Conservation (phyloP, 129 eudicot genomes). For the Centrapalus pauciflorus region DNA sequence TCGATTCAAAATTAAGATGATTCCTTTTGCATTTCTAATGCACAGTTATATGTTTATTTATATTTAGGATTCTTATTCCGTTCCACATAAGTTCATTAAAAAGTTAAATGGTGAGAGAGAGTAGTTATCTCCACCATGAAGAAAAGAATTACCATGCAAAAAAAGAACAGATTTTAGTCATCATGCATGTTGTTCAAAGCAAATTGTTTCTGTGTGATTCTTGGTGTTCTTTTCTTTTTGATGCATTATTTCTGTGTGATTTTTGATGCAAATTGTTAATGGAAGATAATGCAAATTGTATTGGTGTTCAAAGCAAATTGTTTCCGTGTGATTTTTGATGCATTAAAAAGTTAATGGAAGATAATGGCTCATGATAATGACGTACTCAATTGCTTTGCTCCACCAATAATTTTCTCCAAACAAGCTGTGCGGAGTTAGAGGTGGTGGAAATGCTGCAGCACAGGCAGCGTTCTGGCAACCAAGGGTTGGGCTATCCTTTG, state of each 20-base stretch:
- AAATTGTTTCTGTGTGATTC: neutral
- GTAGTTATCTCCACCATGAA: neutral
- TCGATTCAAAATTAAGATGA: neutral
- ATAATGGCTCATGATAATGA: neutral
- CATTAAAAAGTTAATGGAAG: no score
- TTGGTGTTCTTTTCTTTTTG: neutral
- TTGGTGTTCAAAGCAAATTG: no score
- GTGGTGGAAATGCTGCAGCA: conserved; percentile 99
- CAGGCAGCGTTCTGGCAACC: conserved; percentile 94
- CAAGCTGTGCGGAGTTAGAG: conserved; percentile 94
- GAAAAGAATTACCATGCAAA: neutral
- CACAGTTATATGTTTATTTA: no score
- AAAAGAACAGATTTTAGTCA: neutral
- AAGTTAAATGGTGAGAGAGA: neutral
- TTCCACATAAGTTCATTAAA: no score
- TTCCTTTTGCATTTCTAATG: neutral
- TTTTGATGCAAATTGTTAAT: no score
- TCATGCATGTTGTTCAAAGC: no score
- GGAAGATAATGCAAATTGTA: no score
- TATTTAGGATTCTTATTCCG: no score
- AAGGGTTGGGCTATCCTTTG: conserved; percentile 61
- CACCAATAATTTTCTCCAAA: neutral
- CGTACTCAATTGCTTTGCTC: neutral
- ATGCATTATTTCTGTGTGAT: neutral
- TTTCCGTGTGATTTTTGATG: no score